Evolutionary conservation across 2,329 filamentous ascomycete species (phyloP), one percentile per base, ranked within the genome.

Genomic region (Arthrobotrys entomopaga): DNA sequence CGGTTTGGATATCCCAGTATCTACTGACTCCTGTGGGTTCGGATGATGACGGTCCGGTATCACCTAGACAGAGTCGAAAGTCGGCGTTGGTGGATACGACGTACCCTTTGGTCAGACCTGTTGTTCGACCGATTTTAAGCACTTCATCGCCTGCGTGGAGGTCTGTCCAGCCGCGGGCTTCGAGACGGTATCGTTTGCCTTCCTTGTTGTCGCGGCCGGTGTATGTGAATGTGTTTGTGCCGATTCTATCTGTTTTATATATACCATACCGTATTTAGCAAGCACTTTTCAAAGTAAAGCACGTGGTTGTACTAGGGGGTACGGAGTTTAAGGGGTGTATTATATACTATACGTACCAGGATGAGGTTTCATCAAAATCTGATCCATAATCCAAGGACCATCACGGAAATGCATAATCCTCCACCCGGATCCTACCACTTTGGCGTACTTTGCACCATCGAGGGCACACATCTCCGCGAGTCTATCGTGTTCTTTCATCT

Each of bases 171-270:
- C 71, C 71, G 52, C 65, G 58, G 46, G 71, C 71, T 65, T 75
- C 71, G 26, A 75, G 53, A 20, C 64, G 71, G 52, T 69, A 65
- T 6, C 71, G 42, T 49, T 61, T 63, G n/a, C 58, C 64, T 24
- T 50, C 38, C 15, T 52, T 64, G 52, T 75, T 75, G 24, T 75
- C 71, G 15, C 34, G 26, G 11, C 58, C 58, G n/a, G 52, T 59
- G 48, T 75, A 75, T 10, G 71, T 75, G 48, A 75, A 75, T 0
- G 58, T 64, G 20, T 75, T 75, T n/a, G 64, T 64, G 6, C 71
- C 71, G 10, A 74, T 64, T 16, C 70, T 56, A 11, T 56, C 70
- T 67, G 20, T 29, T n/a, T 22, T n/a, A n/a, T n/a, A n/a, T n/a
- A n/a, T n/a, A n/a, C n/a, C n/a, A 20, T 19, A 15, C n/a, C 40